phyloP scores from a whole-genome alignment of 179 eudicot species.

The Beta macrorhiza region DNA sequence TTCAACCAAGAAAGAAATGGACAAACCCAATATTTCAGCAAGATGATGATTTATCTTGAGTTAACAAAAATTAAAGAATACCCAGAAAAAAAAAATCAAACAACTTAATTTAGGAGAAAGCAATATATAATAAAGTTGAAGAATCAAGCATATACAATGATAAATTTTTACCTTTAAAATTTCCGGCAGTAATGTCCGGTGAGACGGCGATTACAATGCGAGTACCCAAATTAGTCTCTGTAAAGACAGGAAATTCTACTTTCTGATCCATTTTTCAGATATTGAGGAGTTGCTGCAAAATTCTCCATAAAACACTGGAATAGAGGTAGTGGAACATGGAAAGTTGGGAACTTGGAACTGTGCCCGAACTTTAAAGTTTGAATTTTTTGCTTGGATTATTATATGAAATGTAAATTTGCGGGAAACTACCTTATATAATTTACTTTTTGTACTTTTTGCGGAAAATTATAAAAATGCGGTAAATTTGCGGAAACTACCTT shows the following conservation, averaged over 20 bases:
- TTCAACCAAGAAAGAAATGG: not conserved
- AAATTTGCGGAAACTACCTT: no score
- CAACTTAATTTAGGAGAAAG: not conserved
- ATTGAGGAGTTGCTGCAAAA: not conserved
- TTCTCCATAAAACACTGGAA: not conserved
- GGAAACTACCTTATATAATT: no score
- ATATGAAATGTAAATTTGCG: no score
- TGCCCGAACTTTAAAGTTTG: no score
- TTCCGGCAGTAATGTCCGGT: conserved; percentile 34
- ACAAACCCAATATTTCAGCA: not conserved
- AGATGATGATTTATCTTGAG: not conserved
- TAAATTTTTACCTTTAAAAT: conserved; percentile 36
- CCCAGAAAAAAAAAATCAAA: not conserved
- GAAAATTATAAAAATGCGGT: no score
- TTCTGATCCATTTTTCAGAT: conserved; percentile 27
- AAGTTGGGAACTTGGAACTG: no score
- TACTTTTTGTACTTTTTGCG: no score
- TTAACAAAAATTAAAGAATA: not conserved
- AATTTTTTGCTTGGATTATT: no score
- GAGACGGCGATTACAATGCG: conserved; percentile 43
- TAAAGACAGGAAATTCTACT: conserved; percentile 42
- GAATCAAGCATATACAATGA: not conserved
- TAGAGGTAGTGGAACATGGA: not conserved
- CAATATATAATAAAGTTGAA: not conserved
- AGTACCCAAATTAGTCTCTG: conserved; percentile 58